These are phyloP conservation scores for Mercurialis annua DNA, from an alignment of 345 rosid genomes.

Conservation along the genomic window DNA sequence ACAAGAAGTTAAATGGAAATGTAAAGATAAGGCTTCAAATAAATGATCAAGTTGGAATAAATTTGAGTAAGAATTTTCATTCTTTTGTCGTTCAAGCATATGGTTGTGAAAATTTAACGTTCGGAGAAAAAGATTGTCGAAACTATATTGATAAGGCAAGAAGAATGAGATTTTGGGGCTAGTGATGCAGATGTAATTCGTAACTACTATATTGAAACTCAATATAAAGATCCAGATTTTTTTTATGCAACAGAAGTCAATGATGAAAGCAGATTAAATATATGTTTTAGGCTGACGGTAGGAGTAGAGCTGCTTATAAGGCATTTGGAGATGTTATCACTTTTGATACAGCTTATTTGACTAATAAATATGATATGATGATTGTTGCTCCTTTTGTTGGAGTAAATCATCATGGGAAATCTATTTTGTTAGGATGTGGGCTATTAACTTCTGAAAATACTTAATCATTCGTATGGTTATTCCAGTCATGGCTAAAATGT, in stretches of 20 bases:
- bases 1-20: neutral
- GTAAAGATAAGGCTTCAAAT: neutral
- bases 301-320: neutral
- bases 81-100: neutral
- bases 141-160: neutral
- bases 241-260: neutral
- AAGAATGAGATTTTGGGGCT: neutral
- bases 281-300: neutral
- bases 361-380: neutral
- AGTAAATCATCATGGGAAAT: no score
- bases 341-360: neutral
- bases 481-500: neutral
- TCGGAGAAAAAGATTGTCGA: slow-evolving; percentile 1
- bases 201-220: neutral
- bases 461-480: neutral
- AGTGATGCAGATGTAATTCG: neutral
- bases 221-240: no score
- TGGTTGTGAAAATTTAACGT: neutral
- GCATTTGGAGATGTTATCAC: neutral
- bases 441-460: neutral
- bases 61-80: neutral
- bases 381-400: neutral
- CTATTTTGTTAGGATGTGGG: neutral
- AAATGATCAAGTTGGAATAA: neutral
- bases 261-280: neutral